Evolutionary conservation across 441 rosid genomes (phyloP).

Genomic region (Corymbia citriodora): DNA sequence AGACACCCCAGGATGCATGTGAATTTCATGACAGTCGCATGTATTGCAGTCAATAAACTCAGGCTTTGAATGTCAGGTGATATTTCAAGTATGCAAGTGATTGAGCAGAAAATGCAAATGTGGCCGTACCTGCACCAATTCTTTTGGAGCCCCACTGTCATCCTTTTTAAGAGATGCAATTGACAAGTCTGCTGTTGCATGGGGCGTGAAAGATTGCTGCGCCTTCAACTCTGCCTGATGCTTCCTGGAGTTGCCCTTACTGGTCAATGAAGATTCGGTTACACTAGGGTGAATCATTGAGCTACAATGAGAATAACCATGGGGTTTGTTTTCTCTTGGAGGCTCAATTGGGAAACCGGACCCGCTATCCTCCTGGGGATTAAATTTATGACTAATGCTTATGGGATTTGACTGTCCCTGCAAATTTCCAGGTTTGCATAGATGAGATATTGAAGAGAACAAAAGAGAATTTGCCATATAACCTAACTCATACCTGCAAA

Average conservation of each 20-base stretch:
- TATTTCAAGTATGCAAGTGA: background rate
- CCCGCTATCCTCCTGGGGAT: constrained; percentile 42
- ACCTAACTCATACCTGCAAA: constrained; percentile 4
- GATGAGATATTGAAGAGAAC: background rate
- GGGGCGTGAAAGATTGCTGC: constrained; percentile 28
- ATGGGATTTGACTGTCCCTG: constrained; percentile 14
- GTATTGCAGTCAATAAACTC: background rate
- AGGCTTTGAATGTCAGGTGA: background rate
- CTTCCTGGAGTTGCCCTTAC: constrained; percentile 15
- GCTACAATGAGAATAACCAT: constrained; percentile 36
- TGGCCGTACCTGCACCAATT: constrained; percentile 39
- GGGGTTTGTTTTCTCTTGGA: constrained; percentile 20
- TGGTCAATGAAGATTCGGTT: constrained; percentile 25
- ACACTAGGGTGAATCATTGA: constrained; percentile 56
- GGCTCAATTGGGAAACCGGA: constrained; percentile 51
- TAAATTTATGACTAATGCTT: constrained; percentile 34
- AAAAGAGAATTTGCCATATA: background rate
- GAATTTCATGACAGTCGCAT: background rate
- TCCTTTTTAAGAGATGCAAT: constrained; percentile 25
- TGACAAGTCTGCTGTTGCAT: constrained; percentile 21
- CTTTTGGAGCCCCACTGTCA: constrained; percentile 22
- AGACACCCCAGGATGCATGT: background rate
- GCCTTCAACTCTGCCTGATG: constrained; percentile 23
- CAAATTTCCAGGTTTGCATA: background rate
- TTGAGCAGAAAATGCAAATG: background rate